Evolutionary conservation across 2,329 filamentous ascomycete genomes (phyloP), one percentile per base, ranked within the genome.

Genomic region (Fusarium subtropicale): DNA sequence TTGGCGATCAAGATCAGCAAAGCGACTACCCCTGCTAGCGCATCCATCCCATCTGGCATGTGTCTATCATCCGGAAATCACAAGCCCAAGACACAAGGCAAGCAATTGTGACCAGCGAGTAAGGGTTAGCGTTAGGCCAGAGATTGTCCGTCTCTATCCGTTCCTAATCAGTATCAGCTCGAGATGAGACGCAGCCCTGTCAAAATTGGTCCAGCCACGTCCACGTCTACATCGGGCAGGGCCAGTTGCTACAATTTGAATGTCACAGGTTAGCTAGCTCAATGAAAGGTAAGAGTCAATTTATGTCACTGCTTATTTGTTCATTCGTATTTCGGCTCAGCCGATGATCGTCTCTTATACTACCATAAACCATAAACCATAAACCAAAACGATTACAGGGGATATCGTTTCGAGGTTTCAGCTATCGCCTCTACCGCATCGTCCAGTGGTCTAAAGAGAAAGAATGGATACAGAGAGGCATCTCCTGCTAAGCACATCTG

Each of bases 1-100:
- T 68, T 64, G 62, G 26, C 61, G 67, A 75, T 75, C 69, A 64
- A 73, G 73, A 75, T 75, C 73, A 75, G 52, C 73, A 31, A 63
- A 46, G 61, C 34, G 41, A 20, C 38, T 13, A 64, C 46, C 73
- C 73, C 63, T 74, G 71, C 71, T 74, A 73, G 71, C 61, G 62
- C 66, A 68, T 60, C 64, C 64, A 64, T 62, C 50, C 47, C 63
- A 72, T 74, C 73, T 75, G 70, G 55, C 68, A 74, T 74, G 71
- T 75, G 70, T 55, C 53, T 69, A 68, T 75, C 68, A 68, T 65
- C 59, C 68, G 70, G 63, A 73, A 72, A 66, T 68, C 66, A 73
- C 69, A 64, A 68, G 64, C 57, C 66, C 60, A 68, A 66, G 62
- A 73, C 68, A 73, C 54, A 68, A 73, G 57, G 47, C 68, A 71